Conservation (phyloP, 768 basidiomycete genomes). For the Leccinum aurantiacum region DNA sequence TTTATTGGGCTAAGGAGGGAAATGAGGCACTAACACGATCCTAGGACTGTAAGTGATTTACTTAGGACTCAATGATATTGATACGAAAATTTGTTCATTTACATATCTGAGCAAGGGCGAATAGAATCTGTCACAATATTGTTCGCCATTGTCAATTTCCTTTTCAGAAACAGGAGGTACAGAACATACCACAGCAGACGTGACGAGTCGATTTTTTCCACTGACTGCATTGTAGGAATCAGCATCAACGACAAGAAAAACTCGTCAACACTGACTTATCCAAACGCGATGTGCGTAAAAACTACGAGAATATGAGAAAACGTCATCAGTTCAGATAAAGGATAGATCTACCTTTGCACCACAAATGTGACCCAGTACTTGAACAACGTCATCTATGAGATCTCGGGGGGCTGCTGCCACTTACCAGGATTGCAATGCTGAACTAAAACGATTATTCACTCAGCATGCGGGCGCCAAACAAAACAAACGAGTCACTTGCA, state of each 20-base stretch:
- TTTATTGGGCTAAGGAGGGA: neutral
- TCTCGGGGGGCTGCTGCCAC: neutral
- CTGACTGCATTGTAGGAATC: constrained; percentile 18
- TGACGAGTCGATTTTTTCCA: constrained; percentile 15
- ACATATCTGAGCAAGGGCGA: constrained; percentile 16
- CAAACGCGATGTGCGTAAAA: constrained; percentile 30
- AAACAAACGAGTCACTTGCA: constrained; percentile 1
- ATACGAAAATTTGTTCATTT: neutral
- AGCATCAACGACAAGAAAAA: neutral
- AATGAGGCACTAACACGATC: constrained; percentile 13
- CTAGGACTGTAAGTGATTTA: constrained; percentile 8
- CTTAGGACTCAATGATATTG: neutral
- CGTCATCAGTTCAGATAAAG: neutral
- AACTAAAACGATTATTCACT: constrained; percentile 5
- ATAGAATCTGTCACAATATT: constrained; percentile 5
- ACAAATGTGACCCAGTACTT: constrained; percentile 21
- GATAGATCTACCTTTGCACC: constrained; percentile 19
- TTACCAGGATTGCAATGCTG: constrained; percentile 1
- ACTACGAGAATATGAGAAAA: constrained; percentile 8
- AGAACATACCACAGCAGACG: constrained; percentile 16
- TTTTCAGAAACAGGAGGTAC: neutral
- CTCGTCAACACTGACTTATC: constrained; percentile 19
- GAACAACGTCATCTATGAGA: neutral
- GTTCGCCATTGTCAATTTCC: neutral
- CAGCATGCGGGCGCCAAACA: neutral